Evolutionary conservation across 2,329 filamentous ascomycete genomes (phyloP).

Genomic region (Claviceps sp.): DNA sequence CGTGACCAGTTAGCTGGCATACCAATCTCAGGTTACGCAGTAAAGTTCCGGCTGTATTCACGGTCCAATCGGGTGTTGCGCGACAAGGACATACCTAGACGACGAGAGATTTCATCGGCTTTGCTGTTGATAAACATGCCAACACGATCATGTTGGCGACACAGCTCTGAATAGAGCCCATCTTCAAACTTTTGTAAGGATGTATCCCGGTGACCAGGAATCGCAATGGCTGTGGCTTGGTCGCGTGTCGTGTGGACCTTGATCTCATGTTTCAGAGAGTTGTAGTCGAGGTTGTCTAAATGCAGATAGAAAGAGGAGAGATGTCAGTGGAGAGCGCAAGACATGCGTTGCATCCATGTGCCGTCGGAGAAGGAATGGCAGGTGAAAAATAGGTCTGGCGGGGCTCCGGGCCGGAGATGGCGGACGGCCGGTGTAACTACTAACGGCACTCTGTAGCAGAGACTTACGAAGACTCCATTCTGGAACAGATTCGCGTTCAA

Average conservation of each 20-base stretch:
- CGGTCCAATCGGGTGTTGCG: background rate
- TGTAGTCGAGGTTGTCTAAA: slow-evolving; percentile 77
- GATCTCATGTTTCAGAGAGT: slow-evolving; percentile 73
- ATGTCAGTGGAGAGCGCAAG: background rate
- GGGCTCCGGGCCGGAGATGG: background rate
- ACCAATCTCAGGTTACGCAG: background rate
- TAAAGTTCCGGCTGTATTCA: background rate
- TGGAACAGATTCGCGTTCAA: slow-evolving; percentile 64
- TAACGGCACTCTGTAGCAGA: background rate
- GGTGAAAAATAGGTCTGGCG: background rate
- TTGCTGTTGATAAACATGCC: slow-evolving; percentile 70
- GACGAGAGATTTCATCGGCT: slow-evolving; percentile 59
- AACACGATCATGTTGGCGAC: slow-evolving; percentile 62
- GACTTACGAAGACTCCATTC: slow-evolving; percentile 64
- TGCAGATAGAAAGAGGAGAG: background rate
- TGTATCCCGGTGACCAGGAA: slow-evolving; percentile 55
- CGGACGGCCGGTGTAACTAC: background rate
- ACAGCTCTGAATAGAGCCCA: slow-evolving; percentile 57
- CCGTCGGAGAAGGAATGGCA: background rate
- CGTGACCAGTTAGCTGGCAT: background rate
- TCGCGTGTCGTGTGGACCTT: slow-evolving; percentile 64
- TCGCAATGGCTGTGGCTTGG: slow-evolving; percentile 56
- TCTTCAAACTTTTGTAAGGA: slow-evolving; percentile 52
- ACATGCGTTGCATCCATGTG: background rate
- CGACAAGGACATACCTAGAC: slow-evolving; percentile 42